Evolutionary conservation across 2,329 filamentous ascomycete species (phyloP).

Genomic region (Cladophialophora immunda): DNA sequence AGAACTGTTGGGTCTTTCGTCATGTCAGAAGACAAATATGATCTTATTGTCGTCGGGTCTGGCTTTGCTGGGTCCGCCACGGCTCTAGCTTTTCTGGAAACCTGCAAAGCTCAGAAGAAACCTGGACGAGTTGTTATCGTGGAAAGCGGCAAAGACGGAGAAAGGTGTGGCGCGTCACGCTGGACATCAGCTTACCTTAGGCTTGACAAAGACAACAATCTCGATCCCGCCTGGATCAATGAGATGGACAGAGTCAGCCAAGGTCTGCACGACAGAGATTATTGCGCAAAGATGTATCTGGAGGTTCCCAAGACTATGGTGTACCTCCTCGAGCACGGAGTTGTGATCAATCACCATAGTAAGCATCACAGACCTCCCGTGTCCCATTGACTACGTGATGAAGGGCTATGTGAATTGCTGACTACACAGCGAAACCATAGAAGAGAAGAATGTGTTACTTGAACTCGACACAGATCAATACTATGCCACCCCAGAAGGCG

Average conservation of each 20-base stretch:
- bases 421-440: too few species aligned
- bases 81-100: slow-evolving; percentile 46
- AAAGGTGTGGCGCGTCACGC: slow-evolving; percentile 48
- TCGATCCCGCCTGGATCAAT: too few species aligned
- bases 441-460: slow-evolving; percentile 51
- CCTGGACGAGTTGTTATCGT: slow-evolving; percentile 49
- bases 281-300: slow-evolving; percentile 50
- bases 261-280: slow-evolving; percentile 50
- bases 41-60: slow-evolving; percentile 8
- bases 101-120: slow-evolving; percentile 47
- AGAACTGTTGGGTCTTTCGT: too few species aligned
- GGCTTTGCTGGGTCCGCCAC: slow-evolving; percentile 13
- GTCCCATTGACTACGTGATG: too few species aligned
- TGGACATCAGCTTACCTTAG: slow-evolving; percentile 55
- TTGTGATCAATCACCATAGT: too few species aligned
- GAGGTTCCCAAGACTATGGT: slow-evolving; percentile 49
- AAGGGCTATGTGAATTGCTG: too few species aligned
- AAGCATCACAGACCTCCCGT: too few species aligned
- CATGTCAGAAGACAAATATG: too few species aligned
- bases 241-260: too few species aligned
- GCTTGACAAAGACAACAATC: too few species aligned
- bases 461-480: slow-evolving; percentile 48
- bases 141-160: slow-evolving; percentile 51
- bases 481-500: slow-evolving; percentile 39
- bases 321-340: slow-evolving; percentile 50